Evolutionary conservation across 2,329 filamentous ascomycete genomes (phyloP), one percentile per base, ranked within the genome.

Genomic region (Ceratocystis destructans): DNA sequence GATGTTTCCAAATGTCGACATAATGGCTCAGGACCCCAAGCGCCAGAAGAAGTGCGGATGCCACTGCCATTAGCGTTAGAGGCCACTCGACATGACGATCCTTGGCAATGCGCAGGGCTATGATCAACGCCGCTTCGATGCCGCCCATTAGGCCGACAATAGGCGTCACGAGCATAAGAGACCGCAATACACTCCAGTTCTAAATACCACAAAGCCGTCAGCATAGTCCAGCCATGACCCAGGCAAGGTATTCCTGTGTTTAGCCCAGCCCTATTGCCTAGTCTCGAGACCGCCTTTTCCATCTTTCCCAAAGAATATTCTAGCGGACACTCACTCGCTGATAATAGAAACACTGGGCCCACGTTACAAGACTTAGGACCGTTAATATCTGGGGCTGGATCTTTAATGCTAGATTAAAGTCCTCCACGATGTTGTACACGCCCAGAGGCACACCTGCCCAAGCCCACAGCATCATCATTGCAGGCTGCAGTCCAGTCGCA

Each of bases 401-500:
- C 10, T 72, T 74, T 15, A 79, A 69, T 2, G 77, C 77, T 1
- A 78, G 31, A 63, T 78, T 78, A 70, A 78, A 78, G 10, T 72
- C 71, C 64, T 75, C 72, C 28, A 76, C 75, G 45, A 78, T 76
- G 67, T 79, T 79, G 70, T 78, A 79, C 4, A 78, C 77, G 1
- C 86, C 87, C 0, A 89, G 76, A 0, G 86, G 86, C 0, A 88
- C 82, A 0, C 86, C 86, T 1, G 86, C 86, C 75, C 79, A 82
- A 0, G 84, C 83, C 80, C 86, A 89, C 1, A 88, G 77, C 72
- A 89, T 80, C 85, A 89, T 88, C 86, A 89, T 88, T 0, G 83
- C 83, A 0, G 83, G 80, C 62, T 88, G 85, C 0, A 89, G 77
- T 0, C 86, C 86, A 0, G 78, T 81, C 0, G 85, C 85, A 76